Evolutionary conservation across 2,329 filamentous ascomycete genomes (phyloP), one percentile per base, ranked within the genome.

Genomic region (Fusarium sp.): DNA sequence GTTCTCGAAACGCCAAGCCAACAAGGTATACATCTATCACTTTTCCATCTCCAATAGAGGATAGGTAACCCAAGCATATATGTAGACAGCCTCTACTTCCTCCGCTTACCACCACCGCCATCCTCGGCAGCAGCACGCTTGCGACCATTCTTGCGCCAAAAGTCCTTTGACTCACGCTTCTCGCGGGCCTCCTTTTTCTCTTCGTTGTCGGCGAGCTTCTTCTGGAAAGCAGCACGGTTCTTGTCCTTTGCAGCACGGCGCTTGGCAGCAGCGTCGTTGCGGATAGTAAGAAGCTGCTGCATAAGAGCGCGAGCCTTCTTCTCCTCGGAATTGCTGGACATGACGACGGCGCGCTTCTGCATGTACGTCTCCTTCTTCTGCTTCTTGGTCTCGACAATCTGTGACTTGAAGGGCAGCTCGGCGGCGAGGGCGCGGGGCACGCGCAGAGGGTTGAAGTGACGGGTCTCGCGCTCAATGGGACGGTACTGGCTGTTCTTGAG

Each of bases 281-380:
- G 82, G 71, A 99, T 81, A 14, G 93, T 94, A 72, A 91, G 90
- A 48, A 99, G 85, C 82, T 97, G 95, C 79, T 96, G 91, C 87
- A 99, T 89, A 65, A 99, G 80, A 68, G 93, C 88, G 29, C 95
- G 83, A 5, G 93, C 93, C 75, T 89, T 90, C 82, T 90, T 92
- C 83, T 99, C 95, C 76, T 98, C 94, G 25, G 89, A 89, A 11
- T 89, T 84, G 23, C 88, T 88, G 11, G 89, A 83, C 14, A 92
- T 78, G 21, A 96, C 86, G n/a, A 98, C 92, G 13, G 94, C 95
- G 9, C 95, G 90, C 80, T 97, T 97, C 80, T 96, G 92, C 82
- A 96, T 83, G 76, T 99, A 99, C 19, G 93, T 97, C 72, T 88
- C 78, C 70, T 88, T 88, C 75, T 86, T 88, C 79, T 93, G 92